Evolutionary conservation across 2,329 filamentous ascomycete genomes (phyloP).

Genomic region (Teratosphaeria nubilosa): DNA sequence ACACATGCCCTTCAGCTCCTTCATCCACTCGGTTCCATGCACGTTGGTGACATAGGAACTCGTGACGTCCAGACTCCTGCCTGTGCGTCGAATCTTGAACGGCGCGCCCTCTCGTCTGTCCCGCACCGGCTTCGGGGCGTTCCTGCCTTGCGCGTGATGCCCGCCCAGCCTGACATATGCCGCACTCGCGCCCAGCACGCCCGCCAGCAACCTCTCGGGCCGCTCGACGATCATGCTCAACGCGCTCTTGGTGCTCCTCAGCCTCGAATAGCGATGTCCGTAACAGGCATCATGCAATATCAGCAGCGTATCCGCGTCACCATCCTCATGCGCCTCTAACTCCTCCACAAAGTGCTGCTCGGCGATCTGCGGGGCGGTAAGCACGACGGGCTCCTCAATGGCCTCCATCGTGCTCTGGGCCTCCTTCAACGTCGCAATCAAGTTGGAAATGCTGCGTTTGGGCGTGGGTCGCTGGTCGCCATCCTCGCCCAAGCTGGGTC

Average conservation of each 20-base stretch:
- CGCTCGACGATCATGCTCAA: constrained; percentile 82
- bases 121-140: constrained; percentile 53
- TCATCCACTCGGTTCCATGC: constrained; percentile 88
- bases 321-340: constrained; percentile 46
- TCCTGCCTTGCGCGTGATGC: constrained; percentile 60
- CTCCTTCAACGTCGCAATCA: constrained; percentile 23
- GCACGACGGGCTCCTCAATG: constrained; percentile 22
- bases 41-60: constrained; percentile 79
- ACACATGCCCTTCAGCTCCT: constrained; percentile 79
- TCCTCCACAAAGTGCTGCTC: constrained; percentile 58
- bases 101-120: constrained; percentile 23
- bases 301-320: constrained; percentile 57
- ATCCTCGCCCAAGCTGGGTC: constrained; percentile 17
- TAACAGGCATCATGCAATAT: constrained; percentile 91
- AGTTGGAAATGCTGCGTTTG: constrained; percentile 24
- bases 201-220: constrained; percentile 80
- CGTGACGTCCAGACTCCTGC: constrained; percentile 57
- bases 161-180: constrained; percentile 88
- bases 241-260: constrained; percentile 60
- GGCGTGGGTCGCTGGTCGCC: constrained; percentile 19
- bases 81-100: constrained; percentile 81
- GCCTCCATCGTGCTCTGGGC: constrained; percentile 24
- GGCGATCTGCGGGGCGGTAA: constrained; percentile 22
- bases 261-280: constrained; percentile 81
- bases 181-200: constrained; percentile 67